These are phyloP conservation scores for Stentor roeselii DNA, from an alignment of 73 alveolate genomes.

Conservation along the genomic window DNA sequence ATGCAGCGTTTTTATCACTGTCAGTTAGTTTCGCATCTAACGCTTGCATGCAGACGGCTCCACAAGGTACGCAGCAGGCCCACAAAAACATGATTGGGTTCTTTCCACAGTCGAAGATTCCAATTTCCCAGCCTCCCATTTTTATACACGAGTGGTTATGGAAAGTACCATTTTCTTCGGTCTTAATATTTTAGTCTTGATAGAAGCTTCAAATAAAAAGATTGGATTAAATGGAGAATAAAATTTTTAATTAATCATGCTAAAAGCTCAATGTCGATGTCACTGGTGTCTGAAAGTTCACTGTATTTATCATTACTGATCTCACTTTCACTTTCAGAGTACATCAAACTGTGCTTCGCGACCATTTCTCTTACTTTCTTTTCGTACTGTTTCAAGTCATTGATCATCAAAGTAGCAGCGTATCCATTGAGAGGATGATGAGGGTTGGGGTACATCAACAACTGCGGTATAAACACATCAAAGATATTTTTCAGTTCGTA, in stretches of 20 bases:
- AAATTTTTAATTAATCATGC: not conserved
- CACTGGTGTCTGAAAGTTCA: constrained; percentile 13
- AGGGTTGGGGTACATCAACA: constrained; percentile 95
- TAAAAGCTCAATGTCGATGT: not conserved
- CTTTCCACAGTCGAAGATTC: not conserved
- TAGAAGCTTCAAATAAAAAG: not conserved
- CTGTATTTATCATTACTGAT: constrained; percentile 29
- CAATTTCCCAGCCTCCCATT: not conserved
- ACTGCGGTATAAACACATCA: constrained; percentile 89
- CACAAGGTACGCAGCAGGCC: not conserved
- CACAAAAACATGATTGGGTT: not conserved
- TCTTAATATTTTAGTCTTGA: not conserved
- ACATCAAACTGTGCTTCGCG: constrained; percentile 62
- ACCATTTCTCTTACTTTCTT: constrained; percentile 72
- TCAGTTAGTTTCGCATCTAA: not conserved
- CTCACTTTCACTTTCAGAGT: constrained; percentile 37
- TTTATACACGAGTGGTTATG: not conserved
- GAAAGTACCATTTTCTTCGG: not conserved
- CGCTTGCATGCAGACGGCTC: not conserved
- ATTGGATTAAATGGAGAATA: not conserved
- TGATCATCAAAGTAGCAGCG: constrained; percentile 84
- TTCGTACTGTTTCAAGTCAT: constrained; percentile 64
- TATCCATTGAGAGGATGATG: constrained; percentile 94
- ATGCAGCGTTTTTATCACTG: not conserved
- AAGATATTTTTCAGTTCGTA: constrained; percentile 85